These are phyloP conservation scores for Penicillium turbatum DNA, from an alignment of 495 filamentous ascomycete genomes.

Conservation along the genomic window DNA sequence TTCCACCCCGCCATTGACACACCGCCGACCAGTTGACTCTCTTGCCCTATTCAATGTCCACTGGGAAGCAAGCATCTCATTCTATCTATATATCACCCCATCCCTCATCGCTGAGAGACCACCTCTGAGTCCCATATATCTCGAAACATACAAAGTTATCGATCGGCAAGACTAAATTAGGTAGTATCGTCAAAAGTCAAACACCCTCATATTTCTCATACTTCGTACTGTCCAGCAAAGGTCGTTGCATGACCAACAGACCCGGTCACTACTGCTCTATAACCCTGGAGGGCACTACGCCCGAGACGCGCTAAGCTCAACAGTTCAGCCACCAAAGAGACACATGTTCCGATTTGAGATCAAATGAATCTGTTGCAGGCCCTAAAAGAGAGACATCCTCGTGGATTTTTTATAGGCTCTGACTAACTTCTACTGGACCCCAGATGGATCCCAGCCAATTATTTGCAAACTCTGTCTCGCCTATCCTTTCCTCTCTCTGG, in stretches of 20 bases:
- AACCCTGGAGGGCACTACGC: background rate
- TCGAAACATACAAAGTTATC: background rate
- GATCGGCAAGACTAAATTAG: background rate
- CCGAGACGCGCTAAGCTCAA: slow-evolving; percentile 4
- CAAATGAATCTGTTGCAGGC: background rate
- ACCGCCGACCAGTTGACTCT: background rate
- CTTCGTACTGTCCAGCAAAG: background rate
- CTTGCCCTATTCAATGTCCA: background rate
- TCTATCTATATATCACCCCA: background rate
- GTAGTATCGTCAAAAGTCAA: background rate
- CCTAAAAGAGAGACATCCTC: background rate
- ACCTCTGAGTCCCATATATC: too few species aligned
- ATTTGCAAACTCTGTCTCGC: background rate
- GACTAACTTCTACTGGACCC: background rate
- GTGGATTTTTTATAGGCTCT: background rate
- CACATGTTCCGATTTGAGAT: background rate
- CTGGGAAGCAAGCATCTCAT: background rate
- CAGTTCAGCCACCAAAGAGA: slow-evolving; percentile 4
- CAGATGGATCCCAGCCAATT: background rate
- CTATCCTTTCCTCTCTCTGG: background rate
- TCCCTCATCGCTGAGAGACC: background rate
- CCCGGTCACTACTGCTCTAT: background rate
- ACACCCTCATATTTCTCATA: background rate
- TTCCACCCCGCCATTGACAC: slow-evolving; percentile 23
- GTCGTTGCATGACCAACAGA: background rate